A percentile compares a stretch with the other conserved stretches of the same genome.
Evolutionary conservation across 441 rosid genomes (phyloP).

Genomic region (Iberis amara): DNA sequence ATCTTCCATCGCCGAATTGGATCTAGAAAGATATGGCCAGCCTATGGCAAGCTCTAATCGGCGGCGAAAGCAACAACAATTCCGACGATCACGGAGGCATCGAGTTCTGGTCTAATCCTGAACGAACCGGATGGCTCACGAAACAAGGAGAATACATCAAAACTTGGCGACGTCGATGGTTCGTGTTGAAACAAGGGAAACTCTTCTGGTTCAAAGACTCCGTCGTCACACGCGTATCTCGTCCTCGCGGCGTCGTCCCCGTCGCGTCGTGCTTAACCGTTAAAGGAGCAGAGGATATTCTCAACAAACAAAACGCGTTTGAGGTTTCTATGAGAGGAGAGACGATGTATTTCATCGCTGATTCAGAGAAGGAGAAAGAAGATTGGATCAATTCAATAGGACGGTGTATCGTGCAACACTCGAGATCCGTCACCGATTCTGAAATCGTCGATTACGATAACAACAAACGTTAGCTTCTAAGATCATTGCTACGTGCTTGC

Average conservation of each 20-base stretch:
- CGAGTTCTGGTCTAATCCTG: conserved; percentile 59
- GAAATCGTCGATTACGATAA: conserved; percentile 66
- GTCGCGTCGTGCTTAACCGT: conserved; percentile 58
- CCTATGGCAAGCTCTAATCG: no score
- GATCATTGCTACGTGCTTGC: no score
- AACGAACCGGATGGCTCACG: conserved; percentile 61
- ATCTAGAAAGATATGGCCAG: no score
- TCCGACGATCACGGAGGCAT: conserved; percentile 42
- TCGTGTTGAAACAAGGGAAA: conserved; percentile 61
- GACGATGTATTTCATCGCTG: conserved; percentile 67
- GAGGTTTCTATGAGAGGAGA: conserved; percentile 44
- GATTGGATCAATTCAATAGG: conserved; percentile 76
- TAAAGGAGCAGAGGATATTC: conserved; percentile 67
- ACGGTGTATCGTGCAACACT: conserved; percentile 59
- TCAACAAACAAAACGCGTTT: conserved; percentile 57
- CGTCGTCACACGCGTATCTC: conserved; percentile 39
- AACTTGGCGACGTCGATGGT: conserved; percentile 82
- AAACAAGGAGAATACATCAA: conserved; percentile 72
- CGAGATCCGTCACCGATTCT: conserved; percentile 55
- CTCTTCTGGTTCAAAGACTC: conserved; percentile 63
- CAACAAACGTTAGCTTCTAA: conserved; percentile 33
- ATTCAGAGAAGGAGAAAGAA: conserved; percentile 62
- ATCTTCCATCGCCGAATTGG: no score
- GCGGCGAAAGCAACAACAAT: no score
- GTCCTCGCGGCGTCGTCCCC: conserved; percentile 62